Conservation (phyloP, 2,329 filamentous ascomycete species). For the Myriangium duriaei region DNA sequence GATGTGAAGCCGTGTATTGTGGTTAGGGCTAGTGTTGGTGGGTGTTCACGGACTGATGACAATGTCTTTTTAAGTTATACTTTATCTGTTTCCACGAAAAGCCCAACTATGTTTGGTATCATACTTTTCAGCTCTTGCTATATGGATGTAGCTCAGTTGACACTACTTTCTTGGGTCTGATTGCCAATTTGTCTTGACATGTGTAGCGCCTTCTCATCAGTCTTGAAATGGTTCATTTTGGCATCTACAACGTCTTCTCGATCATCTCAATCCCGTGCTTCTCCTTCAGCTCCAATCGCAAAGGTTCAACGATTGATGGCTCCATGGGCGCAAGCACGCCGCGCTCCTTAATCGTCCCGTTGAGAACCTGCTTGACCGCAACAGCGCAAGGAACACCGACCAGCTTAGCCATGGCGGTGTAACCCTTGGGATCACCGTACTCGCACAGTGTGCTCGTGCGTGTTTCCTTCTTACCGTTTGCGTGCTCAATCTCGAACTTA, state of each 20-base stretch:
- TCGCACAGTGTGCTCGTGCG: constrained; percentile 70
- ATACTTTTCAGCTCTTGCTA: too few relatives aligned
- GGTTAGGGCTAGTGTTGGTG: too few relatives aligned
- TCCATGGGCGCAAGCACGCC: constrained; percentile 63
- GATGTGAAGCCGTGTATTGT: too few relatives aligned
- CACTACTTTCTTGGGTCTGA: too few relatives aligned
- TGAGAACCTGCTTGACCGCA: constrained; percentile 43
- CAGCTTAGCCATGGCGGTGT: constrained; percentile 71
- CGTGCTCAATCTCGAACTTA: constrained; percentile 73
- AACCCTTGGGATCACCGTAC: constrained; percentile 62
- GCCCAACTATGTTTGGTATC: too few relatives aligned
- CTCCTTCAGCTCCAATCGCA: constrained; percentile 68
- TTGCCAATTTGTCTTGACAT: too few relatives aligned
- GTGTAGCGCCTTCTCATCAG: too few relatives aligned
- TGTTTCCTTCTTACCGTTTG: constrained; percentile 65
- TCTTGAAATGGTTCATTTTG: too few relatives aligned
- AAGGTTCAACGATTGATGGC: constrained; percentile 54
- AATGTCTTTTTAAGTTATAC: too few relatives aligned
- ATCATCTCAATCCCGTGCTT: constrained; percentile 62
- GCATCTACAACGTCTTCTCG: constrained; percentile 46
- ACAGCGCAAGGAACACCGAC: constrained; percentile 66
- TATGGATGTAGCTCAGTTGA: too few relatives aligned
- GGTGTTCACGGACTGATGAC: too few relatives aligned
- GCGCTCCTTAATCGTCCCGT: constrained; percentile 25
- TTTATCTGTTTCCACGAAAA: too few relatives aligned